Base-by-base conservation (phyloP, 2,329 filamentous ascomycete species). In the Alternaria gansuensis region DNA sequence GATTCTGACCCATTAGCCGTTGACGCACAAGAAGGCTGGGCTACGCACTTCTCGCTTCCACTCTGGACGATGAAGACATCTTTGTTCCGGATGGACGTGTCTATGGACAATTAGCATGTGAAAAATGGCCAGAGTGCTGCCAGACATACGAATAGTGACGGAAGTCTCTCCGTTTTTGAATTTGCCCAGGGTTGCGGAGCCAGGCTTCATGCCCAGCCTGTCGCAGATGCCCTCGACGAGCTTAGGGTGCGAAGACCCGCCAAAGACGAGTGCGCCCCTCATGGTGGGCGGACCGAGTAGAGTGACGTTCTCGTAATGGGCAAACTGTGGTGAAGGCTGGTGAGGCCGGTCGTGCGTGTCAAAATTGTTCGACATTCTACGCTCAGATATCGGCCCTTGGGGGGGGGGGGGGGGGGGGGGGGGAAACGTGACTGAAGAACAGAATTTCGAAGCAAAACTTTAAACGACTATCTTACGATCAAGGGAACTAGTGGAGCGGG, bases 31-130 rank as follows among this genome's bases (percentile, higher is more conserved):
- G 48, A n/a, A 53, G 34, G 53, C 49, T 21, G 37, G 52, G 34
- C 31, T 50, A 69, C 80, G 49, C 75, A 83, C 82, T 90, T 92
- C 75, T 88, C 85, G 81, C 95, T 97, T 66, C 95, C 95, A 63
- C 94, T 98, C 83, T 99, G 95, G 61, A 99, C 90, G 76, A 99
- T 94, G 79, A 98, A 99, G 72, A 99, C 94, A 85, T 99, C 94
- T 79, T 98, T 96, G 77, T 99, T 96, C 69, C 95, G 91, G 66
- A 99, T 93, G 26, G 88, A 90, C 50, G 82, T 82, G 72, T 82
- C 81, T 83, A 60, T n/a, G 28, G 33, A 36, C 43, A n/a, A 60
- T 69, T 48, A 71, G 69, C 60, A 62, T 39, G 54, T 50, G 50
- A 55, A 46, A 46, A 46, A 44, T 34, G 17, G n/a, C n/a, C 23